Percentiles rank a stretch among this genome's conserved stretches.
phyloP scores from a whole-genome alignment of 768 basidiomycete species.

The Lactarius psammicola region DNA sequence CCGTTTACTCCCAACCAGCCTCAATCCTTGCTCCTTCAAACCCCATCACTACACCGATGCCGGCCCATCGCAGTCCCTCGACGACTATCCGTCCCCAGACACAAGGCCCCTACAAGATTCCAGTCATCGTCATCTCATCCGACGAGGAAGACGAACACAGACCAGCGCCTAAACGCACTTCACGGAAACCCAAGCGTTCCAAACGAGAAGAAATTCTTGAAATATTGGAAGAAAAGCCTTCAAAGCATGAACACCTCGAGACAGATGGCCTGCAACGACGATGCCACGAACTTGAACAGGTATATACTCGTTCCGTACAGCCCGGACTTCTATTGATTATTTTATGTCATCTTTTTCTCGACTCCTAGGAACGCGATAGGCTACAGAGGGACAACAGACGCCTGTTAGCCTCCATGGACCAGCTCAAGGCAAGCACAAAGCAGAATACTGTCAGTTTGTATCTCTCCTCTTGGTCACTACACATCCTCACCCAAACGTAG shows the following conservation, averaged over 20 bases:
- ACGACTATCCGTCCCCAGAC: conserved; percentile 5
- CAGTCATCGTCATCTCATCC: conserved; percentile 25
- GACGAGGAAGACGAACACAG: conserved; percentile 20
- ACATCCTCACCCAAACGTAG: conserved; percentile 5
- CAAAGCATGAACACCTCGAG: conserved; percentile 20
- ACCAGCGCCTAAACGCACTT: neutral
- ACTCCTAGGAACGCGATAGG: conserved; percentile 14
- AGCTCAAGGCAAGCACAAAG: conserved; percentile 21
- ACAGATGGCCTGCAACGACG: conserved; percentile 7
- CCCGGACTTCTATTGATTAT: neutral
- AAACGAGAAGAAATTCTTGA: conserved; percentile 14
- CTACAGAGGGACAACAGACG: conserved; percentile 12
- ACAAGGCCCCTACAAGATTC: conserved; percentile 4
- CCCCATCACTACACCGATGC: conserved; percentile 17
- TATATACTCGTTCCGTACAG: neutral
- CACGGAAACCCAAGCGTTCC: conserved; percentile 10
- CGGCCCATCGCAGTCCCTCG: conserved; percentile 14
- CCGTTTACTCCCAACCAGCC: conserved; percentile 12
- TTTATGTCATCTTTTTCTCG: neutral
- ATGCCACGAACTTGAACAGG: conserved; percentile 20
- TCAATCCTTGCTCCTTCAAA: neutral
- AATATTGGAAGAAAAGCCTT: conserved; percentile 11
- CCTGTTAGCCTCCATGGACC: conserved; percentile 1
- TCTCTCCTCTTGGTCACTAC: neutral
- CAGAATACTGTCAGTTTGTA: conserved; percentile 17